Evolutionary conservation across 345 rosid species (phyloP).

Genomic region (Populus alba): DNA sequence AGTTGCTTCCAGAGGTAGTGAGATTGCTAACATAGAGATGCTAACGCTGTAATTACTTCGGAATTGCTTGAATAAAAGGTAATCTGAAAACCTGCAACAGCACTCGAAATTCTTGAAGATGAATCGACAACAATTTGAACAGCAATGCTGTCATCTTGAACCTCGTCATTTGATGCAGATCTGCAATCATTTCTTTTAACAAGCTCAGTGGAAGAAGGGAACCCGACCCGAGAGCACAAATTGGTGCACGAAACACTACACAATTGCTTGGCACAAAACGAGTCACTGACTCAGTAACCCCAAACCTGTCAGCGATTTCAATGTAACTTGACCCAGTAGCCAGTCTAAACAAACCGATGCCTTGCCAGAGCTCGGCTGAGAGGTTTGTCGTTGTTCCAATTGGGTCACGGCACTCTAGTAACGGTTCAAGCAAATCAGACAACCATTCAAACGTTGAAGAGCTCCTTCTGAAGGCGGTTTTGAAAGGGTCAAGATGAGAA

Average conservation of each 20-base stretch:
- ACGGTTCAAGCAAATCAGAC: slow-evolving; percentile 60
- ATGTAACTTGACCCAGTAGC: slow-evolving; percentile 48
- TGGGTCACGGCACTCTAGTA: slow-evolving; percentile 73
- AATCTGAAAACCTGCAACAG: slow-evolving; percentile 41
- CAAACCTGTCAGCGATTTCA: slow-evolving; percentile 49
- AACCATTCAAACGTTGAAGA: slow-evolving; percentile 66
- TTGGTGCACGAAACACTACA: slow-evolving; percentile 71
- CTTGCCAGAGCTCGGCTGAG: slow-evolving; percentile 57
- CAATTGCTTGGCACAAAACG: slow-evolving; percentile 62
- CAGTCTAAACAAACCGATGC: slow-evolving; percentile 55
- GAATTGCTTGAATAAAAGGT: not conserved
- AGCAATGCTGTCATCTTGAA: slow-evolving; percentile 32
- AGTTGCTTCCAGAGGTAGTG: not conserved
- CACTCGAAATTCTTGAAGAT: slow-evolving; percentile 48
- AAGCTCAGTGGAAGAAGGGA: slow-evolving; percentile 48
- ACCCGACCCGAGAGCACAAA: slow-evolving; percentile 68
- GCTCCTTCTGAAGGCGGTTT: slow-evolving; percentile 45
- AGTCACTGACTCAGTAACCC: slow-evolving; percentile 54
- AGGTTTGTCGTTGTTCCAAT: slow-evolving; percentile 50
- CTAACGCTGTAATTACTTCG: not conserved
- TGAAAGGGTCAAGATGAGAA: slow-evolving; percentile 45
- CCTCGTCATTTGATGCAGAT: slow-evolving; percentile 1
- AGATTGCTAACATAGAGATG: not conserved
- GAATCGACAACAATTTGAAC: slow-evolving; percentile 64
- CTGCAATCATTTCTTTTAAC: slow-evolving; percentile 9